Conservation (phyloP, 352 stramenopile species). For the Globisporangium abappressorium region DNA sequence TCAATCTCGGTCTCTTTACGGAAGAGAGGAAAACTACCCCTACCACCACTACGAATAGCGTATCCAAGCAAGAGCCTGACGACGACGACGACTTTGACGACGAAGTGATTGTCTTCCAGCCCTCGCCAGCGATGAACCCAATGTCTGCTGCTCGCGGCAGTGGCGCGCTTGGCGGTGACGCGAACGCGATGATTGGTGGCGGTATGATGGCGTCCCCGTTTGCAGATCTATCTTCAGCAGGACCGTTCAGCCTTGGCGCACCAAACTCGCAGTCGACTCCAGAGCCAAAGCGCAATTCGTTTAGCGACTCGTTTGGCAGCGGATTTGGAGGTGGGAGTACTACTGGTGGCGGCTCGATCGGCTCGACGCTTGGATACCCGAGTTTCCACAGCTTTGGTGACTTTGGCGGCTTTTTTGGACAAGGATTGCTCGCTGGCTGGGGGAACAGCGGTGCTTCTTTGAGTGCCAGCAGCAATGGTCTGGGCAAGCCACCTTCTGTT, state of each 20-base stretch:
- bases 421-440: slow-evolving; percentile 49
- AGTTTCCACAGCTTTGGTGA: slow-evolving; percentile 66
- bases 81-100: slow-evolving; percentile 81
- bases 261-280: slow-evolving; percentile 22
- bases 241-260: slow-evolving; percentile 19
- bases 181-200: slow-evolving; percentile 5
- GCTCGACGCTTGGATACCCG: slow-evolving; percentile 50
- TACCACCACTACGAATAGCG: neutral
- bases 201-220: slow-evolving; percentile 17
- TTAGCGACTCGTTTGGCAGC: slow-evolving; percentile 15
- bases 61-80: slow-evolving; percentile 23
- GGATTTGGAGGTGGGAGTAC: slow-evolving; percentile 8
- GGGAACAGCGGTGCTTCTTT: slow-evolving; percentile 29
- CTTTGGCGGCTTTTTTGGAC: slow-evolving; percentile 36
- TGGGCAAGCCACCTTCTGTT: slow-evolving; percentile 14
- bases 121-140: slow-evolving; percentile 36
- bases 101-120: slow-evolving; percentile 84
- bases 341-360: slow-evolving; percentile 20
- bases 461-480: slow-evolving; percentile 12
- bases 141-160: slow-evolving; percentile 25
- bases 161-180: slow-evolving; percentile 29
- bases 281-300: slow-evolving; percentile 15
- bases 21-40: slow-evolving; percentile 3
- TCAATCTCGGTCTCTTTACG: slow-evolving; percentile 33
- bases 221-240: slow-evolving; percentile 3